A percentile compares a stretch with the other conserved stretches of the same genome.
Conservation (phyloP, 176 grass and related monocot species). For the Oryza rufipogon region DNA sequence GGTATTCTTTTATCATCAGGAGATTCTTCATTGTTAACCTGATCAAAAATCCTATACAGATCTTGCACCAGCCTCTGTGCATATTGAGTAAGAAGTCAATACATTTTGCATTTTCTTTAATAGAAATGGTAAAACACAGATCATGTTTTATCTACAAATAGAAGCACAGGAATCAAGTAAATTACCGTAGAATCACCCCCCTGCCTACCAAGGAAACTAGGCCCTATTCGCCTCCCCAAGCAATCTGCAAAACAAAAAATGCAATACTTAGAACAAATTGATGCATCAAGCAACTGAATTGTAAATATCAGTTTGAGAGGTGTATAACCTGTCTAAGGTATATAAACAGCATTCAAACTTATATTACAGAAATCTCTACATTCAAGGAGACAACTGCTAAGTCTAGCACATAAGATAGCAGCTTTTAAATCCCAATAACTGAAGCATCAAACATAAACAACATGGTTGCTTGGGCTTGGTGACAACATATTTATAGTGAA, state of each 20-base stretch:
- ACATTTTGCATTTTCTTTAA: constrained; percentile 31
- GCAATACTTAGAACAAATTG: constrained; percentile 35
- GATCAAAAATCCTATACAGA: constrained; percentile 77
- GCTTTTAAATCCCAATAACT: background rate
- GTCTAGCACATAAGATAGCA: background rate
- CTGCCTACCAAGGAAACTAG: constrained; percentile 75
- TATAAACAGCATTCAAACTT: constrained; percentile 11
- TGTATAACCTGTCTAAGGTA: background rate
- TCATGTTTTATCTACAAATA: constrained; percentile 21
- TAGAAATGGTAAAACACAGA: constrained; percentile 31
- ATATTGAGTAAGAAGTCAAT: constrained; percentile 38
- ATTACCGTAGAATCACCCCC: constrained; percentile 76
- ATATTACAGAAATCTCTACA: background rate
- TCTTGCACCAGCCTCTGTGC: constrained; percentile 82
- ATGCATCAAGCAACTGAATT: constrained; percentile 3
- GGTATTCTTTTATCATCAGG: constrained; percentile 58
- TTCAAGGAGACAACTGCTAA: constrained; percentile 7
- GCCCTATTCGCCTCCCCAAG: constrained; percentile 89
- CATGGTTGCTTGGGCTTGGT: background rate
- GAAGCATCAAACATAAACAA: background rate
- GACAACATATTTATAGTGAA: constrained; percentile 1
- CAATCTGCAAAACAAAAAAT: constrained; percentile 62
- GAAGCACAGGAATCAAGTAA: constrained; percentile 27
- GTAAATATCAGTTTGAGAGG: background rate
- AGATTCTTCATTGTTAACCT: constrained; percentile 75